Conservation (phyloP, 73 alveolate genomes). For the Paramecium tetraurelia region DNA sequence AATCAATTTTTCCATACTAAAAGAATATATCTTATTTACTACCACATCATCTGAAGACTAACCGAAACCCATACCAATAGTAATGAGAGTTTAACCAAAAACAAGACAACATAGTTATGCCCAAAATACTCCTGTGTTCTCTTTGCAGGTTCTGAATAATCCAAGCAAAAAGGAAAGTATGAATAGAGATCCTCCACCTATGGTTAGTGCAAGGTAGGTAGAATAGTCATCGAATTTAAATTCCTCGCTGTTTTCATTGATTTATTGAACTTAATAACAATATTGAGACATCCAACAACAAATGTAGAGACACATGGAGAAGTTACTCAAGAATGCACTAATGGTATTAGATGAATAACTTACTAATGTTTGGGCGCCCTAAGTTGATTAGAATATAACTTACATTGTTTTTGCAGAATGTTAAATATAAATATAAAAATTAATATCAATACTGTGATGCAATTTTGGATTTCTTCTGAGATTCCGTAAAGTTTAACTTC, state of each 20-base stretch:
- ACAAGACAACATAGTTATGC: background rate
- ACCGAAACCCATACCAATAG: background rate
- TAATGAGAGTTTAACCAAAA: background rate
- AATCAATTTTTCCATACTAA: background rate
- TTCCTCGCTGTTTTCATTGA: background rate
- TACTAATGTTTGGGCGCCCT: slow-evolving; percentile 16
- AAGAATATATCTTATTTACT: background rate
- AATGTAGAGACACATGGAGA: background rate
- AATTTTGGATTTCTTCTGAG: slow-evolving; percentile 28
- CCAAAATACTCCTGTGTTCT: background rate
- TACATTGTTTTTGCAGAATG: background rate
- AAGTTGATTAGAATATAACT: background rate
- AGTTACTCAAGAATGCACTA: background rate
- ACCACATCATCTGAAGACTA: background rate
- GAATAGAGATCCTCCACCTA: background rate
- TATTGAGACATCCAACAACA: background rate
- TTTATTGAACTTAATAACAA: background rate
- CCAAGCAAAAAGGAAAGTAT: background rate
- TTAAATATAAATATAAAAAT: background rate
- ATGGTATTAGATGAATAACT: background rate
- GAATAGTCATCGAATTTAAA: background rate
- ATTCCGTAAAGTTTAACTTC: slow-evolving; percentile 41
- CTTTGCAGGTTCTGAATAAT: background rate
- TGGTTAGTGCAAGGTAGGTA: background rate
- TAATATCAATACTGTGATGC: background rate